Percentiles rank a stretch among this genome's conserved stretches.
Conservation (phyloP, 345 rosid species). For the Brassica carinata region DNA sequence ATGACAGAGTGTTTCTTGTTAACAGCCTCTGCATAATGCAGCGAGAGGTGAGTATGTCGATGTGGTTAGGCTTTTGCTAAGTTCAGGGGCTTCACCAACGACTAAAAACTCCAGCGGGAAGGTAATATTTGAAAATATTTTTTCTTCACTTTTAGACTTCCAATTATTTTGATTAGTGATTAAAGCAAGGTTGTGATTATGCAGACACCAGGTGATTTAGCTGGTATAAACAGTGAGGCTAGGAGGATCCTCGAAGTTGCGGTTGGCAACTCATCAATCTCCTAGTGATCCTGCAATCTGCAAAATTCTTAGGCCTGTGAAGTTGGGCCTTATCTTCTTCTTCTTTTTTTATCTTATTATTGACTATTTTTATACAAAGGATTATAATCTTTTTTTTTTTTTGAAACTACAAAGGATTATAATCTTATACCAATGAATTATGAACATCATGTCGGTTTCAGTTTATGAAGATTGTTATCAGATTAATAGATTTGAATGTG, state of each 20-base stretch:
- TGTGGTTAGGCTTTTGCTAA: slow-evolving; percentile 63
- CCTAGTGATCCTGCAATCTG: not conserved
- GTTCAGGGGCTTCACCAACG: slow-evolving; percentile 66
- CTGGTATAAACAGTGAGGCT: slow-evolving; percentile 63
- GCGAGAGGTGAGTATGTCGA: slow-evolving; percentile 83
- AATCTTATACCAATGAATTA: not conserved
- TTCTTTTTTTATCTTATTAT: not conserved
- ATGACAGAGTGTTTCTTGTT: slow-evolving; percentile 7
- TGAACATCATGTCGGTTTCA: not conserved
- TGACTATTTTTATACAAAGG: slow-evolving; percentile 5
- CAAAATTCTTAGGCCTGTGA: not conserved
- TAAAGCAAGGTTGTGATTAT: slow-evolving; percentile 26
- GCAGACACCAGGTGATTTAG: slow-evolving; percentile 67
- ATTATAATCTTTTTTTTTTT: not conserved
- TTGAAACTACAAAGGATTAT: not conserved
- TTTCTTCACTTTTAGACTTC: not conserved
- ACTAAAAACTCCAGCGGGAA: slow-evolving; percentile 60
- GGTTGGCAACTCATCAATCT: slow-evolving; percentile 14
- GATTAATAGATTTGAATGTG: not conserved
- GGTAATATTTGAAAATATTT: slow-evolving; percentile 46
- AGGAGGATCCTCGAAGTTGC: slow-evolving; percentile 55
- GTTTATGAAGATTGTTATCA: not conserved
- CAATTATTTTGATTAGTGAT: not conserved
- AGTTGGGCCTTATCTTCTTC: not conserved
- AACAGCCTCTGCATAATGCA: slow-evolving; percentile 91